A percentile compares a stretch with the other conserved stretches of the same genome.
Evolutionary conservation across 139 green algal genomes (phyloP).

Genomic region (Chloropicon primus): DNA sequence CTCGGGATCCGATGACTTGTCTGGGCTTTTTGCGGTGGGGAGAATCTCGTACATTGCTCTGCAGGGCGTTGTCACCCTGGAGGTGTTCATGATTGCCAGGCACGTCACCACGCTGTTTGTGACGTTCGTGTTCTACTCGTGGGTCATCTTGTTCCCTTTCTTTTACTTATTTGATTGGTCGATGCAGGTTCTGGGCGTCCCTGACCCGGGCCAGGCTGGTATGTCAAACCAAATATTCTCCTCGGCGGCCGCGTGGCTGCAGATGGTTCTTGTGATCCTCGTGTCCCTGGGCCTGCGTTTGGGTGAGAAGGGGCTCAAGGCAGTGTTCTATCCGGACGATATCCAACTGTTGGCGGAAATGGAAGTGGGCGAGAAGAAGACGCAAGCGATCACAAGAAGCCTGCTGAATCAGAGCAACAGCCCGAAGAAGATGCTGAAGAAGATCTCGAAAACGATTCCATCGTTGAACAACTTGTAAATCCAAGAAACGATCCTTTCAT

Average conservation of each 20-base stretch:
- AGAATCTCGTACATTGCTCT: slow-evolving; percentile 34
- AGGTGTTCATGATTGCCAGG: slow-evolving; percentile 41
- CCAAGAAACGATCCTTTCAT: too few species aligned
- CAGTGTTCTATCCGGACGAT: not conserved
- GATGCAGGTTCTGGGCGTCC: not conserved
- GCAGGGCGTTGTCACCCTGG: slow-evolving; percentile 43
- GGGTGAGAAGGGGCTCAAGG: not conserved
- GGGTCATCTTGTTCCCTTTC: slow-evolving; percentile 42
- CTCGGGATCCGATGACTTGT: slow-evolving; percentile 21
- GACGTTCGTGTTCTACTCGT: slow-evolving; percentile 36
- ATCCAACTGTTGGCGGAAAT: not conserved
- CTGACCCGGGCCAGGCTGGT: not conserved
- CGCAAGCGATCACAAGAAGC: not conserved
- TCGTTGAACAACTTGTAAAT: too few species aligned
- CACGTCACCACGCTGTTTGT: slow-evolving; percentile 50
- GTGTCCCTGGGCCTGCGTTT: not conserved
- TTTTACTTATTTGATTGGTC: not conserved
- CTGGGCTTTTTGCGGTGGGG: slow-evolving; percentile 42
- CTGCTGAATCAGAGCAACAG: not conserved
- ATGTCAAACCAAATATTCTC: not conserved
- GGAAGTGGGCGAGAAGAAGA: not conserved
- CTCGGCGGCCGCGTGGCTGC: not conserved
- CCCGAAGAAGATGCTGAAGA: not conserved
- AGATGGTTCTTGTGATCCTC: not conserved
- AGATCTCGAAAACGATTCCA: too few species aligned